phyloP scores from a whole-genome alignment of 2,329 filamentous ascomycete genomes.

The Biscogniauxia mediterranea region DNA sequence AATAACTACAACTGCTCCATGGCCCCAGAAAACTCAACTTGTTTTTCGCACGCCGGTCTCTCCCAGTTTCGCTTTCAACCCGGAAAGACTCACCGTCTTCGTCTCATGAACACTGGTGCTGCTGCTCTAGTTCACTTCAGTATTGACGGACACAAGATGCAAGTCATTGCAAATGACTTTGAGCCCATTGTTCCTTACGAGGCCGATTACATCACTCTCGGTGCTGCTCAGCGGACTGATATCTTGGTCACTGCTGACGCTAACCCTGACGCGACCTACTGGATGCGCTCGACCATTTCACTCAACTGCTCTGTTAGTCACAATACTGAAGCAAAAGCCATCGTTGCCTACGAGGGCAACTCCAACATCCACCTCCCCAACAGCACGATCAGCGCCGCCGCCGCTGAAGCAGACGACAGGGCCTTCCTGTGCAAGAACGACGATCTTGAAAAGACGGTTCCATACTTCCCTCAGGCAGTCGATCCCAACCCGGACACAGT shows the following conservation, averaged over 20 bases:
- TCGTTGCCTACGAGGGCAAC: background rate
- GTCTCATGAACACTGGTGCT: conserved; percentile 42
- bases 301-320: conserved; percentile 8
- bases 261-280: conserved; percentile 7
- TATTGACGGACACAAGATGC: conserved; percentile 48
- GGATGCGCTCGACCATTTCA: conserved; percentile 16
- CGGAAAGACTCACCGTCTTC: conserved; percentile 41
- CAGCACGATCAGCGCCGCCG: background rate
- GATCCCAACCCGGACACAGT: conserved; percentile 1
- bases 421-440: conserved; percentile 4
- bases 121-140: conserved; percentile 26
- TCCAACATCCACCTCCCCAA: conserved; percentile 1
- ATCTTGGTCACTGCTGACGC: conserved; percentile 12
- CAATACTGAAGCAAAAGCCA: background rate
- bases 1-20: conserved; percentile 8
- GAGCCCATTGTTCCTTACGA: conserved; percentile 48
- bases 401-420: conserved; percentile 4
- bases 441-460: conserved; percentile 4
- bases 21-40: conserved; percentile 3
- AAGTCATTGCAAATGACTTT: conserved; percentile 48
- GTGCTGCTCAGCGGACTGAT: conserved; percentile 15
- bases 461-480: conserved; percentile 1
- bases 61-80: conserved; percentile 28
- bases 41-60: conserved; percentile 9
- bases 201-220: conserved; percentile 29